Evolutionary conservation across 73 alveolate genomes (phyloP).

Genomic region (Blepharisma stoltei): DNA sequence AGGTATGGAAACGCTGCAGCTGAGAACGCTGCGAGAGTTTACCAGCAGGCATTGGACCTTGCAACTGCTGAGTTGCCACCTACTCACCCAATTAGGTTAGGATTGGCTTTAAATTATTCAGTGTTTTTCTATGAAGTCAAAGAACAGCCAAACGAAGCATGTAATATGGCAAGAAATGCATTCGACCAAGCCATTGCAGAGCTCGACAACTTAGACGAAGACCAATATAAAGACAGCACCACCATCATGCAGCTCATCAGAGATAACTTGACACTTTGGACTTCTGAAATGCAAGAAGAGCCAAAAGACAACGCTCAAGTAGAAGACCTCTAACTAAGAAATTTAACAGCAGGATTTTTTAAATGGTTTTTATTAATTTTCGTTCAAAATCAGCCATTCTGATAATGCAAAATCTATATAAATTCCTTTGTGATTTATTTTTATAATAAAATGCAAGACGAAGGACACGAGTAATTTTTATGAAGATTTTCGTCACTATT

Average conservation of each 20-base stretch:
- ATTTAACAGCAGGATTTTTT: too few species aligned
- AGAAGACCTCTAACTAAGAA: not conserved
- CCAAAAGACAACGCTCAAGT: constrained; percentile 26
- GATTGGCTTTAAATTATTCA: constrained; percentile 87
- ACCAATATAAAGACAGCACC: constrained; percentile 58
- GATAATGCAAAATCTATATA: too few species aligned
- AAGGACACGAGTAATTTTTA: too few species aligned
- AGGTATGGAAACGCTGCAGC: constrained; percentile 51
- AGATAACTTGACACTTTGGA: constrained; percentile 59
- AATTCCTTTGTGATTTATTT: too few species aligned
- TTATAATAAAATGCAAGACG: too few species aligned
- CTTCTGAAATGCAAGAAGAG: constrained; percentile 48
- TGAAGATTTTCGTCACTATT: too few species aligned
- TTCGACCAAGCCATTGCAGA: constrained; percentile 68
- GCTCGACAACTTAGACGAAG: constrained; percentile 55
- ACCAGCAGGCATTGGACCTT: constrained; percentile 73
- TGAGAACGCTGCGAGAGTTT: constrained; percentile 77
- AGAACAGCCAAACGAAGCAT: constrained; percentile 72
- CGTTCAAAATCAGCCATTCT: too few species aligned
- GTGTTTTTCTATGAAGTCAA: constrained; percentile 88
- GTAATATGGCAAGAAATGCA: constrained; percentile 68
- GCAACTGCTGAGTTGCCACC: constrained; percentile 73
- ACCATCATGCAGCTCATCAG: constrained; percentile 54
- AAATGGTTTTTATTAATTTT: too few species aligned
- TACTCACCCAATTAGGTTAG: constrained; percentile 85